Conservation (phyloP, 75 land plant species). For the Sequoiadendron giganteum region DNA sequence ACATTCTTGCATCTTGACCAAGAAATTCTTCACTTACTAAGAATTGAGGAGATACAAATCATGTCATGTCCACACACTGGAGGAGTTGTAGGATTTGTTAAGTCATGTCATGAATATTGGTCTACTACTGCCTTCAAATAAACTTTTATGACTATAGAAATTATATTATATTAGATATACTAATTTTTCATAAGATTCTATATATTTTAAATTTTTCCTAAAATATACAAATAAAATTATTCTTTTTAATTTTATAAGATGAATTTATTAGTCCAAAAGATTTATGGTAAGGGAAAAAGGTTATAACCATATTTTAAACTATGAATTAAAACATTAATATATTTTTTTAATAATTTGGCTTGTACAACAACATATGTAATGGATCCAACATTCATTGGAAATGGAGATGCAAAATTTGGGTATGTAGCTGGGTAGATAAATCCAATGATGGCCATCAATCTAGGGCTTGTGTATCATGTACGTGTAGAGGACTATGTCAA, state of each 20-base stretch:
- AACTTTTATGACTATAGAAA: neutral
- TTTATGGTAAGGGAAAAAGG: too few relatives aligned
- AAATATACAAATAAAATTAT: too few relatives aligned
- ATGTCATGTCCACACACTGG: slow-evolving; percentile 25
- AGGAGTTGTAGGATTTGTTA: neutral
- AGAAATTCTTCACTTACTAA: slow-evolving; percentile 24
- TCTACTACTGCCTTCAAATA: neutral
- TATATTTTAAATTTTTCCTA: too few relatives aligned
- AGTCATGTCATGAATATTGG: neutral
- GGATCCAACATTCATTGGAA: too few relatives aligned
- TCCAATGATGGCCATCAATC: too few relatives aligned
- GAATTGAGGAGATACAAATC: slow-evolving; percentile 9
- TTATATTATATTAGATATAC: neutral
- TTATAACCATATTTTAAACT: too few relatives aligned
- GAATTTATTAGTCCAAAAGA: neutral
- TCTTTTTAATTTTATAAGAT: neutral
- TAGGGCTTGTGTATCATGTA: too few relatives aligned
- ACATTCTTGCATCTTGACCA: slow-evolving; percentile 49
- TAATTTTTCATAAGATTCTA: too few relatives aligned
- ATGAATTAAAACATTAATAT: too few relatives aligned
- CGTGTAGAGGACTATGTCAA: too few relatives aligned
- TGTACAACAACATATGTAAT: neutral
- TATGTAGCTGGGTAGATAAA: too few relatives aligned
- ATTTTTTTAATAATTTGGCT: neutral
- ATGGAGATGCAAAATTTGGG: too few relatives aligned